Evolutionary conservation across 768 basidiomycete species (phyloP).

Genomic region (Udeniomyces megalosporus): DNA sequence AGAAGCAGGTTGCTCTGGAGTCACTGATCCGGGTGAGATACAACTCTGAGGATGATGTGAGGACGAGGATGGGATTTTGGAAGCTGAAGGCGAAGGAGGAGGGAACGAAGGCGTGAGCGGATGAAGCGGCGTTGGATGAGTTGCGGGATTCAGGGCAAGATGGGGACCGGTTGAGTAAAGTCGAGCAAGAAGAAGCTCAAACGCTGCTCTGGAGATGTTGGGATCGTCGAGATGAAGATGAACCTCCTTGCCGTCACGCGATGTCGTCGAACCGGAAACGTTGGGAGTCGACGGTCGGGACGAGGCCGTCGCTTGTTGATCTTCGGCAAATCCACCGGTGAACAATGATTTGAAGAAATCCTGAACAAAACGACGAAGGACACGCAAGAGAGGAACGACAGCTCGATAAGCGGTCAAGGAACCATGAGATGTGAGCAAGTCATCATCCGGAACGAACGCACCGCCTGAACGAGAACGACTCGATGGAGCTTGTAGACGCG

Average conservation of each 20-base stretch:
- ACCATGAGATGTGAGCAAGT: background rate
- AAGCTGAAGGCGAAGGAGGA: slow-evolving; percentile 37
- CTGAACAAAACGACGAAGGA: slow-evolving; percentile 30
- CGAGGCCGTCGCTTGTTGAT: background rate
- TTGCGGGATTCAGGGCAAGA: slow-evolving; percentile 46
- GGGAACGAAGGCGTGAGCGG: slow-evolving; percentile 44
- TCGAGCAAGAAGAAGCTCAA: slow-evolving; percentile 78
- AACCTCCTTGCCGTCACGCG: slow-evolving; percentile 19
- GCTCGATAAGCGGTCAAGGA: slow-evolving; percentile 15
- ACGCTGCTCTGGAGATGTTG: slow-evolving; percentile 80
- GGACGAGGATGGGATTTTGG: slow-evolving; percentile 3
- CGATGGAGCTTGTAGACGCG: slow-evolving; percentile 66
- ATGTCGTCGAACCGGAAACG: background rate
- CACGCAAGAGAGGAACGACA: slow-evolving; percentile 13
- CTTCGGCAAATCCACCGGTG: slow-evolving; percentile 35
- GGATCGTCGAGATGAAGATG: slow-evolving; percentile 41
- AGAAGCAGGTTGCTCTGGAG: slow-evolving; percentile 48
- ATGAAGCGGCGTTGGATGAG: slow-evolving; percentile 47
- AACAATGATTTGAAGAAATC: slow-evolving; percentile 82
- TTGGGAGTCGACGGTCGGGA: background rate
- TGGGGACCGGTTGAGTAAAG: slow-evolving; percentile 75
- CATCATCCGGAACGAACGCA: slow-evolving; percentile 32
- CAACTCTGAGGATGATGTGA: slow-evolving; percentile 22
- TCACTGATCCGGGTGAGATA: slow-evolving; percentile 5
- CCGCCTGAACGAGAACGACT: slow-evolving; percentile 76